Base-by-base conservation (phyloP, 176 grass and related monocot species). In the Aegilops longissima region DNA sequence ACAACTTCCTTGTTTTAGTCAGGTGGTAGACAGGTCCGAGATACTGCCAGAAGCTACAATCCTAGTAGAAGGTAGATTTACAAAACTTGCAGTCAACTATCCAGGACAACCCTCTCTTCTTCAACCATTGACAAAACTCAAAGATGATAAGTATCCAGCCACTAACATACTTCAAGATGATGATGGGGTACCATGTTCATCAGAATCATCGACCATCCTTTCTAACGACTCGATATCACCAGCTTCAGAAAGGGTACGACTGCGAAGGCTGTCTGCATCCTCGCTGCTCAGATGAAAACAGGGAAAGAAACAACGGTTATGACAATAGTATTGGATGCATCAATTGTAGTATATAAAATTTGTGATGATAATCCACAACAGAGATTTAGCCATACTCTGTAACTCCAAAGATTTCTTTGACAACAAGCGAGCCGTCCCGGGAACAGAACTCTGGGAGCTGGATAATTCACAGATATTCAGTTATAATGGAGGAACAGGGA, bases 371-470 rank as follows among this genome's bases (percentile, higher is more conserved):
- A 36, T 30, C 44, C 56, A 25, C 78, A 66, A 34, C 25, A 25
- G 39, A 25, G 31, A 87, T 21, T 82, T 30, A 47, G 31, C 25
- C 90, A 61, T 99, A 99, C 97, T 99, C 97, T 90, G 92, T 96
- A 77, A 96, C 97, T 77, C 97, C 94, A 81, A 96, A 99, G 70
- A 96, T 96, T 84, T 99, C 97, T 80, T 99, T 99, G 80, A 94
- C 80, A 66, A 94, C 90, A 65, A 99, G 85, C 29, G 94, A 96
- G 89, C 87, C 86, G 76, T 93, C 90, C 27, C 77, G 88, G 42
- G 94, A 92, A 87, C 92, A 96, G 85, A 99, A 96, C 72, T 99
- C 97, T 6, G 89, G 94, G 79, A 99, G 92, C 96, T 98, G 88
- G 24, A 92, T 30, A 56, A 87, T 83, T 51, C 52, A 80, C 80